These are phyloP conservation scores for Apiotrichum sp. DNA, from an alignment of 1,284 basidiomycete genomes.

Conservation along the genomic window DNA sequence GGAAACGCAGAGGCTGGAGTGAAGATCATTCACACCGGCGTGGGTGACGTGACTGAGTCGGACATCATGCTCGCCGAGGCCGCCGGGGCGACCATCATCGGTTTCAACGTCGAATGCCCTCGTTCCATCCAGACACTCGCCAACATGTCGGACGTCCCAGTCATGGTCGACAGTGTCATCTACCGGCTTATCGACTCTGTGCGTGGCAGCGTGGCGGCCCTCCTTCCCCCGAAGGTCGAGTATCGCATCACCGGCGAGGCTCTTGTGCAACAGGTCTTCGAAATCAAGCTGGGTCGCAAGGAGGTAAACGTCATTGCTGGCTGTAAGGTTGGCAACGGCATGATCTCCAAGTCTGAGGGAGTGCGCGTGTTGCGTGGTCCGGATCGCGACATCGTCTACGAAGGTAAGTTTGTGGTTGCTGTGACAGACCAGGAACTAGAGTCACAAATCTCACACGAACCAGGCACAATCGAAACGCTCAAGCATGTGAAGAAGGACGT, in stretches of 20 bases:
- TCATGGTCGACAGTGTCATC: slow-evolving; percentile 74
- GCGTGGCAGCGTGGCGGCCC: slow-evolving; percentile 59
- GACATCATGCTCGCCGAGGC: slow-evolving; percentile 85
- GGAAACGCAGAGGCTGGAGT: slow-evolving; percentile 80
- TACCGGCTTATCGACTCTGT: slow-evolving; percentile 85
- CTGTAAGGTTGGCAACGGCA: slow-evolving; percentile 75
- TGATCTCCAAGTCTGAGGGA: slow-evolving; percentile 61
- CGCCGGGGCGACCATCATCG: slow-evolving; percentile 70
- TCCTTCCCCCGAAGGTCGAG: slow-evolving; percentile 73
- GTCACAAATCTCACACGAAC: neutral
- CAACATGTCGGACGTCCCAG: slow-evolving; percentile 58
- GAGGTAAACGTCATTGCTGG: slow-evolving; percentile 71
- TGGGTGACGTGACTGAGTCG: slow-evolving; percentile 83
- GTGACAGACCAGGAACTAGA: too few species aligned
- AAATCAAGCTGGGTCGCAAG: slow-evolving; percentile 68
- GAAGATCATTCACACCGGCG: slow-evolving; percentile 74
- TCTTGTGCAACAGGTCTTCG: slow-evolving; percentile 73
- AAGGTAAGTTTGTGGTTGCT: slow-evolving; percentile 34
- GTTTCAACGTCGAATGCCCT: slow-evolving; percentile 78
- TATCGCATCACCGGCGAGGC: slow-evolving; percentile 78
- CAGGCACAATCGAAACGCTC: slow-evolving; percentile 77
- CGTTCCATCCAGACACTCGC: slow-evolving; percentile 60
- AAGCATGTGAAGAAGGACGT: slow-evolving; percentile 89
- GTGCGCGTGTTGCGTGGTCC: slow-evolving; percentile 65
- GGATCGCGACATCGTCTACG: slow-evolving; percentile 53